Evolutionary conservation across 148 eudicot species (phyloP), one percentile per base, ranked within the genome.

Genomic region (Oxyria digyna): DNA sequence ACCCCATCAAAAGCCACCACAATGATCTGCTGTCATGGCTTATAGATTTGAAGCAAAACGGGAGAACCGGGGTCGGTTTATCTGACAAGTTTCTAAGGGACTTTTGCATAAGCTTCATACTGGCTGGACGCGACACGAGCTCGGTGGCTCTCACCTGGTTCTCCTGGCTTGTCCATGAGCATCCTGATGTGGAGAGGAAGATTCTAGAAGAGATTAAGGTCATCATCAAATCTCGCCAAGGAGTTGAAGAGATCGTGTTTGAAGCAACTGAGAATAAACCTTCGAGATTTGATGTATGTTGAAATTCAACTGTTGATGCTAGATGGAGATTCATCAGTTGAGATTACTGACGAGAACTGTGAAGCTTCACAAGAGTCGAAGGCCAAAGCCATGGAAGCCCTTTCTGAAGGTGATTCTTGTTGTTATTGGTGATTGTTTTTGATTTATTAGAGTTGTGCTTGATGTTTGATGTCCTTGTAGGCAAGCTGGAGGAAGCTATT

Each of bases 61-160:
- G 42, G 52, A 37, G 37, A n/a, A n/a, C n/a, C n/a, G n/a, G n/a
- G 18, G 27, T 5, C 20, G 33, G 1, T 18, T 75, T 81, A 26
- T 62, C 79, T 1, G 85, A 84, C 14, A 74, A 74, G 24, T 77
- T 84, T 7, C 78, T 84, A 2, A 35, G 48, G 64, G 85, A 85
- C 71, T 79, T 85, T 48, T 81, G 85, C 67, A 82, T 85, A 31
- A 85, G 88, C 64, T 80, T 85, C 46, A 85, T 85, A 48, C 69
- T 85, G 66, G 88, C 88, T 8, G 88, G 88, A 0, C 74, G 88
- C 0, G 88, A 85, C 78, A 85, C 88, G 0, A 85, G 85, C 70
- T 85, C 88, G 0, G 84, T 82, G 41, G 88, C 75, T 24, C 37
- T 85, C 38, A 79, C 81, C 0, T 82, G 88, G 88, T 85, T 85